These are phyloP conservation scores for Dryas integrifolia DNA, from an alignment of 331 rosid genomes.

Conservation along the genomic window DNA sequence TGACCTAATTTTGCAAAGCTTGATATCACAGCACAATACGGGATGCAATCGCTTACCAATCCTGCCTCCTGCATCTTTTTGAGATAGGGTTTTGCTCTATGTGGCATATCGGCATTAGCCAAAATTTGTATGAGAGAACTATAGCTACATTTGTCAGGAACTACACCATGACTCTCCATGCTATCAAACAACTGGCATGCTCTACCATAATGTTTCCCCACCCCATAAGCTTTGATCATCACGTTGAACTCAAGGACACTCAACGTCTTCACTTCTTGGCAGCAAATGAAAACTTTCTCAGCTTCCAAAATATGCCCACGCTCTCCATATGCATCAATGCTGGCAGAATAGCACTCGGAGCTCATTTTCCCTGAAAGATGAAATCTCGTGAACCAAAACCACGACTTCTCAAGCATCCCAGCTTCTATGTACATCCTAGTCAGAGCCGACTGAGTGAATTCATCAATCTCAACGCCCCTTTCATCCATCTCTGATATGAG, in stretches of 20 bases:
- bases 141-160: slow-evolving; percentile 70
- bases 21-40: slow-evolving; percentile 65
- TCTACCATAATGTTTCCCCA: slow-evolving; percentile 54
- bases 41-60: slow-evolving; percentile 65
- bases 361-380: slow-evolving; percentile 67
- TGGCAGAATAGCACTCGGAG: slow-evolving; percentile 85
- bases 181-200: slow-evolving; percentile 69
- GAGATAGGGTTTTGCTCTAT: slow-evolving; percentile 57
- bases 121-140: slow-evolving; percentile 75
- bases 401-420: slow-evolving; percentile 62
- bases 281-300: slow-evolving; percentile 62
- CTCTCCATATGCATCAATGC: slow-evolving; percentile 87
- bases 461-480: slow-evolving; percentile 63
- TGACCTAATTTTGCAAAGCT: slow-evolving; percentile 69
- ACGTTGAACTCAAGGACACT: slow-evolving; percentile 81
- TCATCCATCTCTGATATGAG: slow-evolving; percentile 66
- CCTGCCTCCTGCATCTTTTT: slow-evolving; percentile 76
- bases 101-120: slow-evolving; percentile 59
- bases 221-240: slow-evolving; percentile 90
- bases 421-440: slow-evolving; percentile 83
- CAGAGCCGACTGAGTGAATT: slow-evolving; percentile 86
- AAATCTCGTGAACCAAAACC: slow-evolving; percentile 75
- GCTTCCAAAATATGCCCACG: slow-evolving; percentile 70
- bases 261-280: slow-evolving; percentile 58
- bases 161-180: slow-evolving; percentile 53